These are phyloP conservation scores for Phaeoacremonium minimum DNA, from an alignment of 2,329 filamentous ascomycete species.

Conservation along the genomic window DNA sequence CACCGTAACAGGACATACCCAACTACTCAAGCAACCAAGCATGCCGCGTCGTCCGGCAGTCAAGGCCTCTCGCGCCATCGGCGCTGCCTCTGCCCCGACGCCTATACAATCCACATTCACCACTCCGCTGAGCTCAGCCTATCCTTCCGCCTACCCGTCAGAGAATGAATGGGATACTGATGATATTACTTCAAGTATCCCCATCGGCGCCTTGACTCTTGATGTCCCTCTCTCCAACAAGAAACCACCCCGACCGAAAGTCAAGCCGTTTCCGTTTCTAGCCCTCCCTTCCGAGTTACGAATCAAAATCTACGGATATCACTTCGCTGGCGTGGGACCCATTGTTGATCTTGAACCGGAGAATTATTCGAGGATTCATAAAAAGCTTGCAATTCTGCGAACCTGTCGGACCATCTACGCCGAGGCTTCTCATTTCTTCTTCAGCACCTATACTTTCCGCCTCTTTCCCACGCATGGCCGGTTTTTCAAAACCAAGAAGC, in stretches of 20 bases:
- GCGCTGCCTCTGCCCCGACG: slow-evolving; percentile 17
- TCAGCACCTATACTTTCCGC: slow-evolving; percentile 57
- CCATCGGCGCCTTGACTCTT: slow-evolving; percentile 39
- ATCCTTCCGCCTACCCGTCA: slow-evolving; percentile 29
- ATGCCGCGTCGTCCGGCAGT: slow-evolving; percentile 19
- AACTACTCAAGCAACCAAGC: too few species aligned
- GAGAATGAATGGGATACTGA: slow-evolving; percentile 30
- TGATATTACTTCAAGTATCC: slow-evolving; percentile 32
- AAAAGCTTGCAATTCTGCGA: slow-evolving; percentile 55
- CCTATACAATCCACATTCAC: slow-evolving; percentile 24
- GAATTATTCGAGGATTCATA: slow-evolving; percentile 59
- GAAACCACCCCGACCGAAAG: slow-evolving; percentile 20
- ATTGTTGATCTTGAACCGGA: slow-evolving; percentile 64
- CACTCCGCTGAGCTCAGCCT: slow-evolving; percentile 30
- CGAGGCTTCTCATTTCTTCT: slow-evolving; percentile 64
- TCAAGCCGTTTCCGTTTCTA: slow-evolving; percentile 58
- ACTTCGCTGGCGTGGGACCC: slow-evolving; percentile 48
- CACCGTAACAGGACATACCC: too few species aligned
- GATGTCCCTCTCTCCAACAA: slow-evolving; percentile 20
- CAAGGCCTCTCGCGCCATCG: slow-evolving; percentile 25
- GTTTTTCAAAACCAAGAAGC: slow-evolving; percentile 70
- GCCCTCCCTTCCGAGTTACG: slow-evolving; percentile 66
- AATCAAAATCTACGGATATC: slow-evolving; percentile 61
- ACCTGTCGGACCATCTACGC: slow-evolving; percentile 56
- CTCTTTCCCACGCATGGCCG: slow-evolving; percentile 63